Percentiles rank a stretch among this genome's conserved stretches.
Conservation (phyloP, 176 grass and related monocot genomes). For the Aegilops tauschii region DNA sequence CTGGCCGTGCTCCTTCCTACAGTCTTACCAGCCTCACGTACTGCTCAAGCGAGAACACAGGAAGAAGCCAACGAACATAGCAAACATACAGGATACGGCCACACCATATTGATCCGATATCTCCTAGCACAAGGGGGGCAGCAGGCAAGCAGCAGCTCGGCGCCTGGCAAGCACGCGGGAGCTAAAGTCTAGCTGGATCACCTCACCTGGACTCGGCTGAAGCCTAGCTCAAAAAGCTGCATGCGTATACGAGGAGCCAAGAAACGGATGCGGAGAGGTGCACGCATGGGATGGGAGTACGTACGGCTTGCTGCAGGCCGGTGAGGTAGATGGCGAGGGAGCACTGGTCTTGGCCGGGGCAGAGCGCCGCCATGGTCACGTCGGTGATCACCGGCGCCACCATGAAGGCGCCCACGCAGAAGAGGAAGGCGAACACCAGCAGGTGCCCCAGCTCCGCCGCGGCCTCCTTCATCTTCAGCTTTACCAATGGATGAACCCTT, state of each 20-base stretch:
- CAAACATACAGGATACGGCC: too few relatives aligned
- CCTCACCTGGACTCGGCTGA: not conserved
- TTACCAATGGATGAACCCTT: not conserved
- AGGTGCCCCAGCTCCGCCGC: slow-evolving; percentile 42
- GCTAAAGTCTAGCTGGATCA: not conserved
- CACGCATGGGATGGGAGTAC: not conserved
- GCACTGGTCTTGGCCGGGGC: slow-evolving; percentile 59
- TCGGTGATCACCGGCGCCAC: slow-evolving; percentile 56
- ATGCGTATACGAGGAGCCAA: not conserved
- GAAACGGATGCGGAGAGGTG: not conserved
- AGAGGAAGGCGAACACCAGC: slow-evolving; percentile 67
- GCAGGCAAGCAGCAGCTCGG: not conserved
- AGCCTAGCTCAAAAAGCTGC: not conserved
- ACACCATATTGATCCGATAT: not conserved
- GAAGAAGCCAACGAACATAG: too few relatives aligned
- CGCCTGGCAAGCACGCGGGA: not conserved
- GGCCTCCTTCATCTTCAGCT: slow-evolving; percentile 25
- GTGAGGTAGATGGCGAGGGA: slow-evolving; percentile 71
- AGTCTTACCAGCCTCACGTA: not conserved
- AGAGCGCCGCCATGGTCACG: slow-evolving; percentile 67
- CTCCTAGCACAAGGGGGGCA: not conserved
- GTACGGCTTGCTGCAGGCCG: slow-evolving; percentile 59
- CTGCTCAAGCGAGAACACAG: not conserved
- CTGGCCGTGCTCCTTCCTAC: not conserved
- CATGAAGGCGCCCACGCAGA: slow-evolving; percentile 50